Conservation (phyloP, 1,284 basidiomycete genomes). For the Rhodotorula sp. region DNA sequence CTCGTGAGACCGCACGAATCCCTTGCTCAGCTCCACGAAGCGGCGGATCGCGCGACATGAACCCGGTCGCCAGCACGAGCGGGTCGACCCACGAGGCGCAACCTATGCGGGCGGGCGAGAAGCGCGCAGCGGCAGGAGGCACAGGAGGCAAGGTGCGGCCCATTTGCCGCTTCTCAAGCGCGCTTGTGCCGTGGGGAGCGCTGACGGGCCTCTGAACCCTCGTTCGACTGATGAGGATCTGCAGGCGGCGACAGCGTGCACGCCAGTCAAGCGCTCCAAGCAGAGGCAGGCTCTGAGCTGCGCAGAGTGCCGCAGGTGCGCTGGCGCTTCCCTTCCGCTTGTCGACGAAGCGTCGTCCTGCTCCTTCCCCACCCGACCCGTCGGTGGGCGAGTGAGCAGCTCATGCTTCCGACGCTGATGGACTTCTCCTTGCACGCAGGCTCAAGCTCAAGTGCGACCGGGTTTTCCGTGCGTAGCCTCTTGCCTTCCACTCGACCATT, state of each 20-base stretch:
- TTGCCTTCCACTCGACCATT: no score
- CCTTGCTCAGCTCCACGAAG: no score
- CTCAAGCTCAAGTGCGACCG: conserved; percentile 36
- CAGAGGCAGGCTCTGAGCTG: background rate
- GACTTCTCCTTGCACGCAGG: background rate
- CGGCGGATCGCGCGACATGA: background rate
- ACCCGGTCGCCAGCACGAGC: background rate
- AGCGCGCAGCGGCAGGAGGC: background rate
- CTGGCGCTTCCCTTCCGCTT: background rate
- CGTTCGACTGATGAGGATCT: background rate
- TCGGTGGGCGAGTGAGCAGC: no score
- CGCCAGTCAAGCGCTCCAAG: background rate
- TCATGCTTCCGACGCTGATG: background rate
- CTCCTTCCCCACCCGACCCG: background rate
- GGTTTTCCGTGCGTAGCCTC: conserved; percentile 1
- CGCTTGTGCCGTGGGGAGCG: no score
- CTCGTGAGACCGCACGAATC: no score
- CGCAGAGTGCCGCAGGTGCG: background rate
- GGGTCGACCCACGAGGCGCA: background rate
- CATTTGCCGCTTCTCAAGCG: background rate
- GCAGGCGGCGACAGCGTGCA: background rate
- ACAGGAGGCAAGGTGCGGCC: background rate
- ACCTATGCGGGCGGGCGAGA: background rate
- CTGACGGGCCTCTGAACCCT: background rate
- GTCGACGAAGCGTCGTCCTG: background rate